Conservation (phyloP, 129 eudicot species). For the Smallanthus sonchifolius region DNA sequence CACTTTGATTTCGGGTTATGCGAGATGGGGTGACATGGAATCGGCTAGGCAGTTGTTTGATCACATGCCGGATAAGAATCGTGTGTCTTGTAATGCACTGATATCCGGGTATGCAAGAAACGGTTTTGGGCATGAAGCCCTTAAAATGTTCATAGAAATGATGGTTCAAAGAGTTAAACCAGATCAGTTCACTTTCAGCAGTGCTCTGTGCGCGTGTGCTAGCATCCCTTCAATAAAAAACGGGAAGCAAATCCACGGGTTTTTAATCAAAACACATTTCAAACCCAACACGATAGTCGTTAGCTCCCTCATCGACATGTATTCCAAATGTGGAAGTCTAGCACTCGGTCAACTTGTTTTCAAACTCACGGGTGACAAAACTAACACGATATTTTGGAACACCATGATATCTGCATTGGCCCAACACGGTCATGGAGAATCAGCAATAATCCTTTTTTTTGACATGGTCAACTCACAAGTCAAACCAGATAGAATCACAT, state of each 20-base stretch:
- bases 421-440: constrained; percentile 69
- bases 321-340: constrained; percentile 67
- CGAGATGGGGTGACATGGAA: constrained; percentile 50
- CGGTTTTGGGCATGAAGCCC: constrained; percentile 48
- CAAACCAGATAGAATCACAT: constrained; percentile 57
- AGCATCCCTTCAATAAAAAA: constrained; percentile 38
- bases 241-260: constrained; percentile 74
- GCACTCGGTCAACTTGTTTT: constrained; percentile 40
- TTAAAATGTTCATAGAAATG: constrained; percentile 48
- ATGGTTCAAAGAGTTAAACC: constrained; percentile 42
- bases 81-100: constrained; percentile 68
- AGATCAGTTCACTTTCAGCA: constrained; percentile 70
- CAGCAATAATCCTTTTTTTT: constrained; percentile 39
- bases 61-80: constrained; percentile 55
- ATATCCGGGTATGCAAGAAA: constrained; percentile 69
- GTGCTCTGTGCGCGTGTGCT: constrained; percentile 65
- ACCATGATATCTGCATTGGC: constrained; percentile 73
- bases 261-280: constrained; percentile 36
- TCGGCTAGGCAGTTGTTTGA: constrained; percentile 51
- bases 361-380: constrained; percentile 30
- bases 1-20: constrained; percentile 63
- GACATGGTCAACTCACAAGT: constrained; percentile 51
- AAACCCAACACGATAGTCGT: constrained; percentile 59
- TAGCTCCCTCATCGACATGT: constrained; percentile 80
- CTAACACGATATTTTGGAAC: constrained; percentile 59